phyloP scores from a whole-genome alignment of 345 rosid species.

The Diplotaxis tenuifolia region DNA sequence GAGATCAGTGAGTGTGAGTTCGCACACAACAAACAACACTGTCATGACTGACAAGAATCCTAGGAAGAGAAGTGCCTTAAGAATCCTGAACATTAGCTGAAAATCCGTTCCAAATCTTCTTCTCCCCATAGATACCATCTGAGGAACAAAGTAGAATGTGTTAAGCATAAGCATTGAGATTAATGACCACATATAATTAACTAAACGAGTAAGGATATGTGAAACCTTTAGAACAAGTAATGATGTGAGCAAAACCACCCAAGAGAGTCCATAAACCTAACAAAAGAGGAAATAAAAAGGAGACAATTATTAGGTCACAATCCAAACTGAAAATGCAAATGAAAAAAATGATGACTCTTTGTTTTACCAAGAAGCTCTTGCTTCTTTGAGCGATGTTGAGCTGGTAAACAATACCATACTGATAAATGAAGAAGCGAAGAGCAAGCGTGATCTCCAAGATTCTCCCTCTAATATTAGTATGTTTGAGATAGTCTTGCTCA shows the following conservation, averaged over 20 bases:
- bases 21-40: slow-evolving; percentile 59
- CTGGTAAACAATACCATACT: slow-evolving; percentile 94
- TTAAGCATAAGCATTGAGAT: slow-evolving; percentile 2
- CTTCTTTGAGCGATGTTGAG: slow-evolving; percentile 71
- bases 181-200: neutral
- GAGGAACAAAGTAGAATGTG: neutral
- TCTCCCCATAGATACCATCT: slow-evolving; percentile 92
- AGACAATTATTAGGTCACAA: neutral
- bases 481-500: slow-evolving; percentile 80
- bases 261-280: slow-evolving; percentile 88
- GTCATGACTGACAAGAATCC: slow-evolving; percentile 85
- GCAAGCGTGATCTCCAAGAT: slow-evolving; percentile 69
- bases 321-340: slow-evolving; percentile 7
- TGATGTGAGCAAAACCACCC: slow-evolving; percentile 64
- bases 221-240: slow-evolving; percentile 81
- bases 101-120: slow-evolving; percentile 70
- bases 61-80: slow-evolving; percentile 88
- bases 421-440: slow-evolving; percentile 79
- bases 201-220: neutral
- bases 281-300: slow-evolving; percentile 16
- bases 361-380: slow-evolving; percentile 64
- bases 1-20: slow-evolving; percentile 66
- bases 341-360: neutral
- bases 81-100: slow-evolving; percentile 90
- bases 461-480: slow-evolving; percentile 62